Percentiles rank a stretch among this genome's conserved stretches.
Evolutionary conservation across 2,329 filamentous ascomycete genomes (phyloP).

Genomic region (Rhynchosporium agropyri): DNA sequence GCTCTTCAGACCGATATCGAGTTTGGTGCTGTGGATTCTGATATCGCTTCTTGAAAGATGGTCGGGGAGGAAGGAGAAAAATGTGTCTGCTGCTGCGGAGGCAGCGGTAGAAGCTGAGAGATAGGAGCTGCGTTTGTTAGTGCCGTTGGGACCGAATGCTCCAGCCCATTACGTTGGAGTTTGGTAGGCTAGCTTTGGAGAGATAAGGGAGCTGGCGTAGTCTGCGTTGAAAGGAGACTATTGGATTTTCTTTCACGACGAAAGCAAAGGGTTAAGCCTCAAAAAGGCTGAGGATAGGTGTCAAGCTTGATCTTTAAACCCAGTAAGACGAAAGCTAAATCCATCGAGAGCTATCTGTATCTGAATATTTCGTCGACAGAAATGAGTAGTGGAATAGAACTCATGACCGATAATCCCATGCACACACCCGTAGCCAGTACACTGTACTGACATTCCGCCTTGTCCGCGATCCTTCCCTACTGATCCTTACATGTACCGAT

Average conservation of each 20-base stretch:
- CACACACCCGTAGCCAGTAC: no score
- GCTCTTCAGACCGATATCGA: not conserved
- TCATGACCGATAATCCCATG: no score
- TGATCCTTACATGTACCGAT: slow-evolving; percentile 20
- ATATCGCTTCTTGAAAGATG: slow-evolving; percentile 18
- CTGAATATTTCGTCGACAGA: no score
- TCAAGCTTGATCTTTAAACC: no score
- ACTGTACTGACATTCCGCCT: no score
- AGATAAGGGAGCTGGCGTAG: not conserved
- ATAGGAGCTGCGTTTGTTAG: not conserved
- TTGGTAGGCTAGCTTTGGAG: slow-evolving; percentile 9
- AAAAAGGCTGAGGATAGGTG: no score
- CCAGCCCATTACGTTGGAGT: slow-evolving; percentile 16
- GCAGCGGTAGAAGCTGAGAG: not conserved
- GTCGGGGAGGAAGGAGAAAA: slow-evolving; percentile 17
- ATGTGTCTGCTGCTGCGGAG: slow-evolving; percentile 8
- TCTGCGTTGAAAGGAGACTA: not conserved
- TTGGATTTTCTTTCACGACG: not conserved
- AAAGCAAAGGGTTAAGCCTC: not conserved
- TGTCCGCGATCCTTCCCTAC: slow-evolving; percentile 7
- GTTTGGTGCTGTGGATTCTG: slow-evolving; percentile 9
- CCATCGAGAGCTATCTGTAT: no score
- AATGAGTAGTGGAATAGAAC: no score
- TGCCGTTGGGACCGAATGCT: slow-evolving; percentile 17
- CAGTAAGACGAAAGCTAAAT: no score